Percentiles rank a stretch among this genome's conserved stretches.
Evolutionary conservation across 352 stramenopile species (phyloP).

Genomic region (Phytophthora pisi): DNA sequence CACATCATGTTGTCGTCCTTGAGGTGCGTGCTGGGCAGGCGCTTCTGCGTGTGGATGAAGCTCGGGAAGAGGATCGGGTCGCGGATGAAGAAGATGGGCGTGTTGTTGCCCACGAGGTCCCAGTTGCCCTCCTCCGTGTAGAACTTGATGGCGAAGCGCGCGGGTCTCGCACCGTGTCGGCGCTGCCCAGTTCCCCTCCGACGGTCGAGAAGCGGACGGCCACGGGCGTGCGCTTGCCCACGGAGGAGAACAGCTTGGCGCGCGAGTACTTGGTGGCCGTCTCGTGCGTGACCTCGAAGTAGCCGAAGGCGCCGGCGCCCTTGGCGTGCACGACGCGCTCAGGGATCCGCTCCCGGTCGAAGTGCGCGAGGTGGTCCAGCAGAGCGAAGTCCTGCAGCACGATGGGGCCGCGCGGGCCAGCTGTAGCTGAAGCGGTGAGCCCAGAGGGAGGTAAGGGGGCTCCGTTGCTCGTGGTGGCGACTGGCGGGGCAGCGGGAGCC

Average conservation of each 20-base stretch:
- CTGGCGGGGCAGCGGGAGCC: not conserved
- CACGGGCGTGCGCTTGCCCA: slow-evolving; percentile 89
- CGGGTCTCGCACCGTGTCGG: slow-evolving; percentile 89
- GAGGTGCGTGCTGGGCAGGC: slow-evolving; percentile 87
- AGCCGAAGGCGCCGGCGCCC: slow-evolving; percentile 88
- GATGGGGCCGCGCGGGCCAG: slow-evolving; percentile 61
- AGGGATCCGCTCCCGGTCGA: slow-evolving; percentile 92
- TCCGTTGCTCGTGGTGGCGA: slow-evolving; percentile 58
- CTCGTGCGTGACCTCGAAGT: slow-evolving; percentile 88
- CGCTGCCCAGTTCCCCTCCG: slow-evolving; percentile 73
- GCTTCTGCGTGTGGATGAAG: slow-evolving; percentile 95
- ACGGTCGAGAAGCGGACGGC: slow-evolving; percentile 89
- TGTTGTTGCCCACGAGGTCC: slow-evolving; percentile 95
- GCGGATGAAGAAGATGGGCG: slow-evolving; percentile 94
- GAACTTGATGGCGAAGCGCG: slow-evolving; percentile 93
- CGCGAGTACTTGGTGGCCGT: slow-evolving; percentile 61
- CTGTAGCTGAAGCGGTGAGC: slow-evolving; percentile 73
- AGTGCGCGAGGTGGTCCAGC: slow-evolving; percentile 90
- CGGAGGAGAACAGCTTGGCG: slow-evolving; percentile 76
- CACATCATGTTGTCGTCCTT: slow-evolving; percentile 92
- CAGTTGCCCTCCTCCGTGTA: slow-evolving; percentile 95
- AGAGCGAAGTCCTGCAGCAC: slow-evolving; percentile 88
- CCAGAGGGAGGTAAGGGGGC: slow-evolving; percentile 64
- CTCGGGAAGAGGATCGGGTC: slow-evolving; percentile 92
- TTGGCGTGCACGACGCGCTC: slow-evolving; percentile 94